Percentiles rank a stretch among this genome's conserved stretches.
phyloP scores from a whole-genome alignment of 148 eudicot species.

The Pouteria glomerata region DNA sequence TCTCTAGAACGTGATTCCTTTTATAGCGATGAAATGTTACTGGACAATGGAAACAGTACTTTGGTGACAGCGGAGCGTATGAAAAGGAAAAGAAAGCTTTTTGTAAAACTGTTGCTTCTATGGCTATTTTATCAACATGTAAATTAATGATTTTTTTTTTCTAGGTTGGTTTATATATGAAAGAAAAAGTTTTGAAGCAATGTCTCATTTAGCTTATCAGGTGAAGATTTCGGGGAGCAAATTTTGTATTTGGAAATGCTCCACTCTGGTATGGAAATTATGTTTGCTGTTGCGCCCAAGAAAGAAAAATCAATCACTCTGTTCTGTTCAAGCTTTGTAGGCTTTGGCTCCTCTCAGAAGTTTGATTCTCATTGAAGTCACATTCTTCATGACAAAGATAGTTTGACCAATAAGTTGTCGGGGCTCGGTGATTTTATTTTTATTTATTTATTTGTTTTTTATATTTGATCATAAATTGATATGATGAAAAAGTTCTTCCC shows the following conservation, averaged over 20 bases:
- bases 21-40: background rate
- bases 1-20: background rate
- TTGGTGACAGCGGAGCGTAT: background rate
- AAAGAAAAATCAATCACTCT: background rate
- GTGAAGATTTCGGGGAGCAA: background rate
- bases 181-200: background rate
- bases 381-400: no score
- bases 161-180: background rate
- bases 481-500: no score
- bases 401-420: no score
- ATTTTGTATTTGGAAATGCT: background rate
- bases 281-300: no score
- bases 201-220: background rate
- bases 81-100: background rate
- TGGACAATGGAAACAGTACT: background rate
- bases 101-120: background rate
- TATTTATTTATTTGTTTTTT: no score
- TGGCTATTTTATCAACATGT: constrained; percentile 1
- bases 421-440: no score
- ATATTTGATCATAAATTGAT: no score
- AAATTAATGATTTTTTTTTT: background rate
- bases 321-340: background rate
- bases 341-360: no score
- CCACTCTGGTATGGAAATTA: background rate
- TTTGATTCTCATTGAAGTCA: no score